These are phyloP conservation scores for Globisporangium solare DNA, from an alignment of 352 stramenopile genomes.

Conservation along the genomic window DNA sequence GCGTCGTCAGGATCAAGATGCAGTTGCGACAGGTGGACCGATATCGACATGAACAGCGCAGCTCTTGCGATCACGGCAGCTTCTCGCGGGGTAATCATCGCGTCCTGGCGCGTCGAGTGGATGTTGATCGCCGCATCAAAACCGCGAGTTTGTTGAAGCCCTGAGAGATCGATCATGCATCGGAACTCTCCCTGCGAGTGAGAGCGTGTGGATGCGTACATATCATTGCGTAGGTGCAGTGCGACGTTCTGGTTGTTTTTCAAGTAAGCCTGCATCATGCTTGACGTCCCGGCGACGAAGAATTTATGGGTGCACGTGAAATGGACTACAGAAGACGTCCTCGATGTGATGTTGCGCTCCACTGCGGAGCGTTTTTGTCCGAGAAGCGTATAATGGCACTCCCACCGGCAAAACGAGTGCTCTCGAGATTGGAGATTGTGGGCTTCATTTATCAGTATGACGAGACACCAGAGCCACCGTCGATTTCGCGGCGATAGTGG, in stretches of 20 bases:
- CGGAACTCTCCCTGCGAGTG: conserved; percentile 41
- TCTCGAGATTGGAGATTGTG: conserved; percentile 59
- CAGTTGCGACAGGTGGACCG: conserved; percentile 33
- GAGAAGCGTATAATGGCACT: conserved; percentile 66
- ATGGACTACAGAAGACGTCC: conserved; percentile 17
- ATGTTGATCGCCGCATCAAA: conserved; percentile 60
- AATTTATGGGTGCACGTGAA: conserved; percentile 71
- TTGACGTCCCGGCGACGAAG: conserved; percentile 32
- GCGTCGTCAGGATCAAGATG: conserved; percentile 32
- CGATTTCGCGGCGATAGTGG: conserved; percentile 28
- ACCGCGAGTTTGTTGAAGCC: conserved; percentile 22
- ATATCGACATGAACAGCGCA: conserved; percentile 51
- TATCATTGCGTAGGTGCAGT: conserved; percentile 61
- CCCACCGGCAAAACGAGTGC: conserved; percentile 57
- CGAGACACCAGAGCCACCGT: conserved; percentile 42
- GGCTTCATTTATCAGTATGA: conserved; percentile 53
- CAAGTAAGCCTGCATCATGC: conserved; percentile 31
- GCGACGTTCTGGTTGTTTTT: conserved; percentile 23
- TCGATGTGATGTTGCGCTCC: conserved; percentile 22
- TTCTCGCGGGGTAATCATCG: conserved; percentile 50
- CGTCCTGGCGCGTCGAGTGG: conserved; percentile 17
- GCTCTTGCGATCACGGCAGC: conserved; percentile 28
- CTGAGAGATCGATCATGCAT: conserved; percentile 30
- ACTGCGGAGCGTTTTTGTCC: conserved; percentile 52
- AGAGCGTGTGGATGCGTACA: conserved; percentile 60